Conservation (phyloP, 108 stramenopile species). For the Fistulifera pelliculosa region DNA sequence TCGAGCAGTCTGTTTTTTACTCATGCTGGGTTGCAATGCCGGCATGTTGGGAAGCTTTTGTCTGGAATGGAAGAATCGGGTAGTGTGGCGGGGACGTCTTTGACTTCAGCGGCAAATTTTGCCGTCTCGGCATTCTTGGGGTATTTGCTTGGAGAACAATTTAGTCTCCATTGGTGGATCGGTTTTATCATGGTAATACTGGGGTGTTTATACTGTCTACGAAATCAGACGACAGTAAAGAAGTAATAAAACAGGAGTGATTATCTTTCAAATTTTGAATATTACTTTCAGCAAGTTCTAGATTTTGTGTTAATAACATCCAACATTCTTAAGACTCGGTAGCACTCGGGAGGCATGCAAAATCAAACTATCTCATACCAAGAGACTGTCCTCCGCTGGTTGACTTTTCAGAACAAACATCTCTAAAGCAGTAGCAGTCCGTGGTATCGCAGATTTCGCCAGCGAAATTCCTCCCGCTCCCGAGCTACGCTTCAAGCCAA, state of each 20-base stretch:
- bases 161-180: constrained; percentile 23
- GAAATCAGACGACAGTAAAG: neutral
- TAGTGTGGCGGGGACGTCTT: constrained; percentile 57
- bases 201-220: constrained; percentile 30
- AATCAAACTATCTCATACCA: too few relatives aligned
- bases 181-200: constrained; percentile 32
- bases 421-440: constrained; percentile 50
- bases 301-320: too few relatives aligned
- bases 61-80: constrained; percentile 75
- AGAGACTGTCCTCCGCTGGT: neutral
- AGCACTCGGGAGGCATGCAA: too few relatives aligned
- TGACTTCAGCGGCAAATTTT: constrained; percentile 72
- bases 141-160: constrained; percentile 26
- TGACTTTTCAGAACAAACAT: constrained; percentile 22
- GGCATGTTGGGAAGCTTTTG: constrained; percentile 65
- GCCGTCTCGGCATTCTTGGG: constrained; percentile 27
- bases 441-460: constrained; percentile 12
- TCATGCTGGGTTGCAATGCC: constrained; percentile 51
- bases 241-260: neutral
- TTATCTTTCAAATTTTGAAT: too few relatives aligned
- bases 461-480: neutral
- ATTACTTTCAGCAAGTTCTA: too few relatives aligned
- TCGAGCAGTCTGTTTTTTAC: constrained; percentile 17
- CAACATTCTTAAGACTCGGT: too few relatives aligned
- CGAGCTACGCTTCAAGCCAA: constrained; percentile 10